Base-by-base conservation (phyloP, 2,329 filamentous ascomycete genomes). In the Elsinoe batatas region DNA sequence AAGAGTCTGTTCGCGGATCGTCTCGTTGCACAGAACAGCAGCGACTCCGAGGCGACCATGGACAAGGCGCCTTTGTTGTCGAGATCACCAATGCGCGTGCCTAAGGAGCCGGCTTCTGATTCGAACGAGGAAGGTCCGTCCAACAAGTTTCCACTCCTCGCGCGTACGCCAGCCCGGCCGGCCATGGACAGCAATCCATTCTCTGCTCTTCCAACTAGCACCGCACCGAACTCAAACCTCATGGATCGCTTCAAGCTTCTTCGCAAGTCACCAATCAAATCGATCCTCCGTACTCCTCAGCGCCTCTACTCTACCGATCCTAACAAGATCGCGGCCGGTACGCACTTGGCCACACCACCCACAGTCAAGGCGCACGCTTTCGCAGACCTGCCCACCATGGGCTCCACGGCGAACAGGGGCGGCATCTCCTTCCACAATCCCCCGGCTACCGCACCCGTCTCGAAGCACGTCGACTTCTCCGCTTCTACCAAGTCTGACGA, bases 391-490 rank as follows among this genome's bases (percentile, higher is more conserved):
- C 26, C 15, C 4, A 43, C 35, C 15, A 22, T 35, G 18, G 30
- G 30, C 15, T 3, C 12, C 17, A 5, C 15, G 5, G 12, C 33
- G 18, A 33, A 12, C 15, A 20, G 44, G 6, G 26, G 44, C 26
- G 56, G 50, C 30, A 36, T 43, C 66, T 83, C 32, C 77, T 77
- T 53, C 54, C 17, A 36, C 57, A 66, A 74, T 2, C 67, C 68
- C 22, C 71, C 81, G 55, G 83, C 81, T 4, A 88, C 85, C 1
- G 86, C 85, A 6, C 83, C 83, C 32, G 79, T 83, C 20, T 87
- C 83, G 68, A 95, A 94, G 73, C 84, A 81, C 56, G 88, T 95
- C 35, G 83, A 87, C 51, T 95, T 95, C 64, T 89, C 86, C 0
- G 84, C 84, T 1, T 69, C 35, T 79, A 87, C 61, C 61, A 72